Conservation (phyloP, 768 basidiomycete genomes). For the Dioszegia aurantiaca region DNA sequence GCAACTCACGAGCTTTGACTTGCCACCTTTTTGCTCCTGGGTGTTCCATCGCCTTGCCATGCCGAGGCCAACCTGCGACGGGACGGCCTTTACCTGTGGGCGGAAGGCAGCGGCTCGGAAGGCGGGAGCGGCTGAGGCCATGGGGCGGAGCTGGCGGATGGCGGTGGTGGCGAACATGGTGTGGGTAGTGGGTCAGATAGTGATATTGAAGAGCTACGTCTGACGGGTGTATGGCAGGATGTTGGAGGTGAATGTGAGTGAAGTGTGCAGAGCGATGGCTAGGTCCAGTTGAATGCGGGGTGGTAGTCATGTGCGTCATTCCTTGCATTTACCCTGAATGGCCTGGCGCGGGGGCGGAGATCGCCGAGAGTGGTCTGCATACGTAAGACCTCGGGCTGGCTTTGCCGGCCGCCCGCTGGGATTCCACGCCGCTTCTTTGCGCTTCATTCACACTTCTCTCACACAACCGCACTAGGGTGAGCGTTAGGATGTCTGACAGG, state of each 20-base stretch:
- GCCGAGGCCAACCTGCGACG: constrained; percentile 20
- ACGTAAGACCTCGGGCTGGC: not conserved
- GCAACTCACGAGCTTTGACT: constrained; percentile 51
- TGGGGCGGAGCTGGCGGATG: constrained; percentile 21
- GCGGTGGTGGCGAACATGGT: constrained; percentile 31
- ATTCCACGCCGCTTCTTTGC: not conserved
- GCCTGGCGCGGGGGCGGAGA: too few species aligned
- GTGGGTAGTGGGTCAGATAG: constrained; percentile 3
- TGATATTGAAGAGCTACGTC: too few species aligned
- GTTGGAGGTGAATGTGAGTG: not conserved
- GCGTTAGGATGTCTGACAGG: too few species aligned
- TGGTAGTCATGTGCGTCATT: not conserved
- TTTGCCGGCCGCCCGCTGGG: not conserved
- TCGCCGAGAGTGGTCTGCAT: not conserved
- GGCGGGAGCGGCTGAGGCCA: constrained; percentile 9
- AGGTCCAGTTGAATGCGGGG: not conserved
- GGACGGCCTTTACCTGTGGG: not conserved
- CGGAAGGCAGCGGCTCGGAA: constrained; percentile 20
- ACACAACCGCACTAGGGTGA: too few species aligned
- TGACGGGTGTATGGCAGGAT: too few species aligned
- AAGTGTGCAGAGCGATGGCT: not conserved
- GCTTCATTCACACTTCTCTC: too few species aligned
- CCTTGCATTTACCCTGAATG: not conserved
- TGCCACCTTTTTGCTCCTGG: constrained; percentile 37
- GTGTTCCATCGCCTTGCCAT: constrained; percentile 30